Percentiles rank a stretch among this genome's conserved stretches.
Evolutionary conservation across 176 grass and related monocot genomes (phyloP).

Genomic region (Lolium multiflorum): DNA sequence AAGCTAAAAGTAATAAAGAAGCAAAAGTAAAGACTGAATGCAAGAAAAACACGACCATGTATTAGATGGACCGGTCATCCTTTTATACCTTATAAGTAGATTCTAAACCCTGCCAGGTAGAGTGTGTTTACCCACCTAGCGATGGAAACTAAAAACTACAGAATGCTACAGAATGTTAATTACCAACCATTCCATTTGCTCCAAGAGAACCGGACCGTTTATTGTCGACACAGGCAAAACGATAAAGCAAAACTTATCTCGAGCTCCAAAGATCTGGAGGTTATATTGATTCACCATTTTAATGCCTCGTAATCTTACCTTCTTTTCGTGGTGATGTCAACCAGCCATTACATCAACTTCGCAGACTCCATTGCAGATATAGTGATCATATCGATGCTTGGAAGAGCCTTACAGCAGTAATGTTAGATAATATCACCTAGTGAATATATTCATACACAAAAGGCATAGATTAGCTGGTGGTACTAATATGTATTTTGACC

Average conservation of each 20-base stretch:
- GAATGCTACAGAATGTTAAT: background rate
- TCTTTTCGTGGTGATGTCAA: background rate
- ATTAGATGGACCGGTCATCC: no score
- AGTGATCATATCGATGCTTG: background rate
- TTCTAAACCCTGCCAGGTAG: background rate
- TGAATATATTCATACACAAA: no score
- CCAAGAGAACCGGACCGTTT: background rate
- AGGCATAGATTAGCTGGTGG: no score
- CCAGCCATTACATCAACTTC: background rate
- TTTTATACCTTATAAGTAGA: background rate
- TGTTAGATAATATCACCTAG: no score
- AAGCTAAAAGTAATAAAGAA: no score
- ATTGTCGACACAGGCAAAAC: background rate
- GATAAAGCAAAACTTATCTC: background rate
- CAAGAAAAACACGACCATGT: no score
- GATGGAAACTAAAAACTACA: slow-evolving; percentile 8
- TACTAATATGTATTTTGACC: no score
- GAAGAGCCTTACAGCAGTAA: no score
- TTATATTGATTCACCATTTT: background rate
- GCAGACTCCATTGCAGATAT: background rate
- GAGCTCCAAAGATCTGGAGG: background rate
- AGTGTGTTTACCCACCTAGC: slow-evolving; percentile 4
- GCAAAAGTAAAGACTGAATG: no score
- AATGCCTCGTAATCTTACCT: background rate
- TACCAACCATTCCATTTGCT: background rate